phyloP scores from a whole-genome alignment of 306 rosid species.

The Prunus fruticosa region DNA sequence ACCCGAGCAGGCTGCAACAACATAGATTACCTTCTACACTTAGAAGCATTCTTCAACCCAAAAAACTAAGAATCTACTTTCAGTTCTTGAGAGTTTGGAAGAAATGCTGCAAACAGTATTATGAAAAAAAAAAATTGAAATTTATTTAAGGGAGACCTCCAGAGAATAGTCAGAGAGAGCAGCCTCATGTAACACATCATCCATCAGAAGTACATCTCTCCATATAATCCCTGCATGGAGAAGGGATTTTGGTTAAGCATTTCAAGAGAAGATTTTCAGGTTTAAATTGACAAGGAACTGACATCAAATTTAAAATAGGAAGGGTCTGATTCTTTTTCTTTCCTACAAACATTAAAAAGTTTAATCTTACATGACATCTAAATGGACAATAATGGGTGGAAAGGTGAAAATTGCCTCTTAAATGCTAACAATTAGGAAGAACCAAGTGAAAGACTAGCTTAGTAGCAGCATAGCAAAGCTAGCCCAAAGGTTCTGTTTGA shows the following conservation, averaged over 20 bases:
- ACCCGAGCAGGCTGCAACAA: constrained; percentile 55
- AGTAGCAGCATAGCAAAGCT: no score
- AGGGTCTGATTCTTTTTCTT: not conserved
- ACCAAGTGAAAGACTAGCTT: no score
- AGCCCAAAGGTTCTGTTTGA: no score
- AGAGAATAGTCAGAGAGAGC: constrained; percentile 55
- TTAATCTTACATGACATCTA: no score
- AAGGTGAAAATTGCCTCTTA: no score
- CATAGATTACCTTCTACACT: constrained; percentile 15
- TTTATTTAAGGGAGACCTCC: constrained; percentile 45
- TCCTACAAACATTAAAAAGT: no score
- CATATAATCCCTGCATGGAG: constrained; percentile 54
- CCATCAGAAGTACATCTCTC: constrained; percentile 68
- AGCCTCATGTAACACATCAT: constrained; percentile 69
- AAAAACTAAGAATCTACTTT: not conserved
- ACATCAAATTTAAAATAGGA: not conserved
- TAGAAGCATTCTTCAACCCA: constrained; percentile 12
- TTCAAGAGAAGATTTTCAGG: constrained; percentile 4
- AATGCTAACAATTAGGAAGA: no score
- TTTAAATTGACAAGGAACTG: not conserved
- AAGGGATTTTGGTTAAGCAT: constrained; percentile 18
- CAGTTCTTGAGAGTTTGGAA: not conserved
- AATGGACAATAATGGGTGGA: no score
- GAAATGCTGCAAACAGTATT: not conserved
- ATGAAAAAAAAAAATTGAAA: not conserved